A percentile compares a stretch with the other conserved stretches of the same genome.
Evolutionary conservation across 2,329 filamentous ascomycete genomes (phyloP).

Genomic region (Ophidiomyces ophidiicola): DNA sequence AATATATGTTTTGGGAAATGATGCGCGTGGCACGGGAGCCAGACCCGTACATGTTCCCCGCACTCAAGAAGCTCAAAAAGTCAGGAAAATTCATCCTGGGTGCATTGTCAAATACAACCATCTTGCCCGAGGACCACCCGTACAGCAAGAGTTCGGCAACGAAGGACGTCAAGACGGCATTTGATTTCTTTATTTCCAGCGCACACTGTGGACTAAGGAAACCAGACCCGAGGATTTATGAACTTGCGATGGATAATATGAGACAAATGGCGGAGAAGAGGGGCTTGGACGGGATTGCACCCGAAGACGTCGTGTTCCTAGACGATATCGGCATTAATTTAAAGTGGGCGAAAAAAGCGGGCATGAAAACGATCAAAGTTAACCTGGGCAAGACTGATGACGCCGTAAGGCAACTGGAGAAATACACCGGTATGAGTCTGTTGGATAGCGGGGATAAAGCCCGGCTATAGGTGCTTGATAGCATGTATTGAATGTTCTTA

Average conservation of each 20-base stretch:
- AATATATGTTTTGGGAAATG: conserved; percentile 81
- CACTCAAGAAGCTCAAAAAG: conserved; percentile 54
- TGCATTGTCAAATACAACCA: conserved; percentile 79
- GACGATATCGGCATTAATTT: conserved; percentile 94
- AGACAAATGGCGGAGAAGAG: conserved; percentile 50
- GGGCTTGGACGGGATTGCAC: conserved; percentile 43
- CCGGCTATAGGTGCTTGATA: conserved; percentile 20
- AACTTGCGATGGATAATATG: conserved; percentile 55
- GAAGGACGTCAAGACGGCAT: conserved; percentile 52
- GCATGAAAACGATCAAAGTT: conserved; percentile 78
- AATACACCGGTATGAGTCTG: conserved; percentile 52
- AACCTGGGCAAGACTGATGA: conserved; percentile 62
- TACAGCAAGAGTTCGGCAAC: conserved; percentile 17
- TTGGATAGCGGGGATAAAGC: conserved; percentile 27
- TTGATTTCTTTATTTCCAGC: conserved; percentile 79
- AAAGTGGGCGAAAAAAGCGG: conserved; percentile 60
- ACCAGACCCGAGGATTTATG: conserved; percentile 71
- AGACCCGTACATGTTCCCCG: conserved; percentile 83
- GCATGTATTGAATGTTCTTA: too few relatives aligned
- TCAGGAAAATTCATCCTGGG: conserved; percentile 59
- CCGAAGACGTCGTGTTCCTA: conserved; percentile 67
- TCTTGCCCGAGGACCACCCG: conserved; percentile 56
- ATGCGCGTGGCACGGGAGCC: conserved; percentile 59
- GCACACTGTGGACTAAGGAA: conserved; percentile 82
- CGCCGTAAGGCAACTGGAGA: conserved; percentile 71